Base-by-base conservation (phyloP, 805 yeast genomes). In the Sungouiella thailandica region DNA sequence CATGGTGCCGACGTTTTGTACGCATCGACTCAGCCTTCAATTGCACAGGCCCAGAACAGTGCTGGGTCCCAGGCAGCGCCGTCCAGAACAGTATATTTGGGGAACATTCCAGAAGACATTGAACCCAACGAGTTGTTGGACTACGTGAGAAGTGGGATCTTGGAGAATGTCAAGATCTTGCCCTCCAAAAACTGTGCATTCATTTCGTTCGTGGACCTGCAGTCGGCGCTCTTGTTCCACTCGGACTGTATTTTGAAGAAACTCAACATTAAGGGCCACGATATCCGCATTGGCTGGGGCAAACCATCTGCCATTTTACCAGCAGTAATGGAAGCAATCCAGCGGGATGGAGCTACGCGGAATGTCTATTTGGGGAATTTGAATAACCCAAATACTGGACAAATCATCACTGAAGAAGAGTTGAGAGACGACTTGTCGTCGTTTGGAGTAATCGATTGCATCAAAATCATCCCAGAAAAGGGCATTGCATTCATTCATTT, bases 251-350 rank as follows among this genome's bases (percentile, higher is more conserved):
- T 85, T 32, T 70, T 90, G 54, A 87, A 86, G 54, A 77, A 89
- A 54, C 68, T 89, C 43, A 76, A 81, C 26, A 83, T 93, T 39
- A 78, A 77, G 46, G 88, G 86, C 29, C 78, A 82, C 45, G 95
- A 85, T 50, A 76, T 89, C 37, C 76, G 87, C 52, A 74, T 90
- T 39, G 96, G 96, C 9, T 93, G 97, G 97, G 96, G 96, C 14
- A 83, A 83, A 46, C 78, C 87, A 25, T 68, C 81, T 2, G 78
- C 83, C 1, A 76, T 88, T 23, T 78, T 78, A 39, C 83, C 94
- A 2, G 70, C 82, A 6, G 89, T 90, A 5, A 65, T 78, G 34
- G 75, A 80, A 22, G 80, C 88, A 12, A 87, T 93, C 35, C 78
- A 79, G 36, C 76, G 84, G 42, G 90, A 86, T 46, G 85, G 86